Evolutionary conservation across 1,284 basidiomycete genomes (phyloP).

Genomic region (Rhizoctonia solani): DNA sequence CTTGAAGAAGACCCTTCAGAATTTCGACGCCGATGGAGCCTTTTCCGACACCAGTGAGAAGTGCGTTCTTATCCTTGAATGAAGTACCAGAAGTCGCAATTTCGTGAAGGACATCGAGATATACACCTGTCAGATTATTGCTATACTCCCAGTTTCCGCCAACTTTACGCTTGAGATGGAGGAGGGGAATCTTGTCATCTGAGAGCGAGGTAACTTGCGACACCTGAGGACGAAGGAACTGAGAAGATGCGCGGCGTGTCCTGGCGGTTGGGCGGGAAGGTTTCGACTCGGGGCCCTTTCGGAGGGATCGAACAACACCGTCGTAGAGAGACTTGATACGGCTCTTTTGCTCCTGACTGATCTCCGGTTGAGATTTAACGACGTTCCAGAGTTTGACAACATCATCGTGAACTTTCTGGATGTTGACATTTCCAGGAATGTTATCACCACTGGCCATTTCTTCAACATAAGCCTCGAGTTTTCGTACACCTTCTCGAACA

Average conservation of each 20-base stretch:
- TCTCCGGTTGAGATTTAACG: conserved; percentile 95
- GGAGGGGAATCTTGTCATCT: conserved; percentile 89
- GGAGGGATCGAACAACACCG: conserved; percentile 85
- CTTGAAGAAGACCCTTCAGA: conserved; percentile 93
- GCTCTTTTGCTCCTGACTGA: conserved; percentile 95
- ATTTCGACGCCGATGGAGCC: conserved; percentile 98
- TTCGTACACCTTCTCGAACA: conserved; percentile 92
- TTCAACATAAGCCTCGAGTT: conserved; percentile 96
- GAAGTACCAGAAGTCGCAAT: conserved; percentile 98
- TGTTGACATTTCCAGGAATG: conserved; percentile 80
- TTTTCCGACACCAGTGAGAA: conserved; percentile 96
- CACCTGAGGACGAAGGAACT: conserved; percentile 90
- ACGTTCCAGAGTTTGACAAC: conserved; percentile 96
- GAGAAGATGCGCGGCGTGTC: conserved; percentile 84
- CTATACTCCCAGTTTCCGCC: conserved; percentile 95
- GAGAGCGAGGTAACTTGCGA: conserved; percentile 69
- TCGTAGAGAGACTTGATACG: conserved; percentile 97
- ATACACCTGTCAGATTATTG: conserved; percentile 92
- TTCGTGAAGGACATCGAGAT: conserved; percentile 95
- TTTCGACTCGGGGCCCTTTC: conserved; percentile 63
- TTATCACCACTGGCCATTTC: conserved; percentile 97
- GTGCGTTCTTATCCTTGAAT: conserved; percentile 98
- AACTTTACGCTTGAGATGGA: conserved; percentile 98
- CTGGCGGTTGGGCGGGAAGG: conserved; percentile 60
- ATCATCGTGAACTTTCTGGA: conserved; percentile 96